Evolutionary conservation across 305 asterid species (phyloP), one percentile per base, ranked within the genome.

Genomic region (Ruellia speciosa): DNA sequence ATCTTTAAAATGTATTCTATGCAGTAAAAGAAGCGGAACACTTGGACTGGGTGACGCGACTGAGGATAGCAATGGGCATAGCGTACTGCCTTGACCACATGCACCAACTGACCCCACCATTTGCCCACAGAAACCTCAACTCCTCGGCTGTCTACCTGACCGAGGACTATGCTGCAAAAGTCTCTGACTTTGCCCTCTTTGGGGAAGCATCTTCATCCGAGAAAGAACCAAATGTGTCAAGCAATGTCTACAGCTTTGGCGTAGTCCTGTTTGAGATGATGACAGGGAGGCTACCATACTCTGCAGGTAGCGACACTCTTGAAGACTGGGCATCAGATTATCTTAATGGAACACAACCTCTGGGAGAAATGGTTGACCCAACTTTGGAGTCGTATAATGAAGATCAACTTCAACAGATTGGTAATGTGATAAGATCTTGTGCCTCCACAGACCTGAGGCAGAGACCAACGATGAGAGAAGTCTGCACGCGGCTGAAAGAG

Each of bases 1-100:
- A 4, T 4, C 31, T 24, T 24, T 24, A 24, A 24, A 24, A 24
- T 24, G 31, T 54, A 51, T 16, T 5, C 58, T 41, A 41, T 66
- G 71, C 82, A 90, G 96, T 85, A 65, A 85, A 68, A 79, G 96
- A 90, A 80, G 77, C 94, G 4, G 97, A 87, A 31, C 96, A 85
- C 79, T 77, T 90, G 70, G 84, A 81, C 62, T 90, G 96, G 96
- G 61, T 66, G 2, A 75, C 55, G 81, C 77, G 97, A 45, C 41
- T 87, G 82, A 77, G 97, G 60, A 77, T 85, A 51, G 76, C 76
- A 16, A 87, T 87, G 95, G 97, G 96, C 54, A 71, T 80, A 55
- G 80, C 92, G 3, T 90, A 90, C 70, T 90, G 96, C 80, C 89
- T 87, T 14, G 82, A 81, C 52, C 73, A 81, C 80, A 80, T 87